Evolutionary conservation across 768 basidiomycete genomes (phyloP).

Genomic region (Boletus pseudo-olivaceus): DNA sequence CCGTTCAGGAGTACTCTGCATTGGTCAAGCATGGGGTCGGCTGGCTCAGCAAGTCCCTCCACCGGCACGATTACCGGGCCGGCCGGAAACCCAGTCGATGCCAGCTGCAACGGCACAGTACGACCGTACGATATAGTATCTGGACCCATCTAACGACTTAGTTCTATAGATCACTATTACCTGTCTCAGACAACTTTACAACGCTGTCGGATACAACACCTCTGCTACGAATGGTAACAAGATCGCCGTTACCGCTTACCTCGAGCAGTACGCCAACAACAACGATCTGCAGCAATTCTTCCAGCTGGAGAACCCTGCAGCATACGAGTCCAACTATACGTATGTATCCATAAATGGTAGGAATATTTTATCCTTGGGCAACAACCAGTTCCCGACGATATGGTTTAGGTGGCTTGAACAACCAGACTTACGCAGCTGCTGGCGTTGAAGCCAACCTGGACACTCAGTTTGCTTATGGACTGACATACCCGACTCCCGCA

Average conservation of each 20-base stretch:
- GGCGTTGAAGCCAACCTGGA: conserved; percentile 68
- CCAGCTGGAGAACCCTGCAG: conserved; percentile 44
- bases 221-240: conserved; percentile 42
- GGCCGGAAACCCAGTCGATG: conserved; percentile 40
- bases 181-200: conserved; percentile 56
- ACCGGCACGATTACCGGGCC: conserved; percentile 23
- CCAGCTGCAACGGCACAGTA: conserved; percentile 43
- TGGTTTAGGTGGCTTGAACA: conserved; percentile 53
- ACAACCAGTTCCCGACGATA: conserved; percentile 4
- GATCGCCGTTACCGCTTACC: conserved; percentile 54
- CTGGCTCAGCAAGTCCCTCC: background rate
- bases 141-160: background rate
- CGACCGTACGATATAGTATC: background rate
- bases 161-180: conserved; percentile 43
- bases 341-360: conserved; percentile 55
- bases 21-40: conserved; percentile 17
- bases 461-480: conserved; percentile 62
- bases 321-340: conserved; percentile 48
- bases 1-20: conserved; percentile 41
- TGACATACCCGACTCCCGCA: conserved; percentile 57
- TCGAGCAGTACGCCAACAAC: conserved; percentile 51
- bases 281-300: conserved; percentile 53
- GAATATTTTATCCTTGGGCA: background rate
- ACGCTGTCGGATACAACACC: conserved; percentile 45
- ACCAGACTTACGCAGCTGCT: conserved; percentile 49